Conservation (phyloP, 2,329 filamentous ascomycete genomes). For the Monosporascus sp. region DNA sequence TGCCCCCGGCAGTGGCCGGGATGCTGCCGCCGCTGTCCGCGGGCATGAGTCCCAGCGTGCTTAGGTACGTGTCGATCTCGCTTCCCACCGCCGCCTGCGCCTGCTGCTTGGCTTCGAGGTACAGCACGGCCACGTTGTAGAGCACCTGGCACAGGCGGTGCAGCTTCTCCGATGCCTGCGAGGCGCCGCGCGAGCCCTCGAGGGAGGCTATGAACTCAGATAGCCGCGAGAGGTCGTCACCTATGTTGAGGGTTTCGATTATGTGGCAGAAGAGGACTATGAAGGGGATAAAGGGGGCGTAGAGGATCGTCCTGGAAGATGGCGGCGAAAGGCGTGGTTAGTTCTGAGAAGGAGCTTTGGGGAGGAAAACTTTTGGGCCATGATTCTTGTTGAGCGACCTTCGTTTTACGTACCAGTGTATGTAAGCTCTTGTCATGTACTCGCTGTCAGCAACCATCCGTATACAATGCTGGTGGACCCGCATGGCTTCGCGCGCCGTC, state of each 20-base stretch:
- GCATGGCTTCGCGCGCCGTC: slow-evolving; percentile 44
- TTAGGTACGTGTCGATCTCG: slow-evolving; percentile 61
- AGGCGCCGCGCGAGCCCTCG: slow-evolving; percentile 43
- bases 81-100: slow-evolving; percentile 44
- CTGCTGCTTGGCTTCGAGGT: slow-evolving; percentile 52
- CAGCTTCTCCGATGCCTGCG: slow-evolving; percentile 55
- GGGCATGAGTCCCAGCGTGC: slow-evolving; percentile 57
- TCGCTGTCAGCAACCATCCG: slow-evolving; percentile 34
- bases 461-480: slow-evolving; percentile 40
- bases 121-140: slow-evolving; percentile 55
- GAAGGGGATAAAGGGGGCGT: slow-evolving; percentile 55
- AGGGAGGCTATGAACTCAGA: slow-evolving; percentile 53
- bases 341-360: no score
- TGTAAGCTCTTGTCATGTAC: slow-evolving; percentile 40
- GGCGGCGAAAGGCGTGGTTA: no score
- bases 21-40: slow-evolving; percentile 21
- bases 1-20: slow-evolving; percentile 14
- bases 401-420: slow-evolving; percentile 41
- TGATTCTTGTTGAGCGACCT: slow-evolving; percentile 12
- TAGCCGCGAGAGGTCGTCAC: slow-evolving; percentile 48
- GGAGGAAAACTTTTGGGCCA: no score
- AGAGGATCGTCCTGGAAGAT: slow-evolving; percentile 40
- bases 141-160: slow-evolving; percentile 59
- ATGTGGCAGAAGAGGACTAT: slow-evolving; percentile 55
- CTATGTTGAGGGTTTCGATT: slow-evolving; percentile 46